These are phyloP conservation scores for Coemansia sp. DNA, from an alignment of 192 early-diverging fungal species.

Conservation along the genomic window DNA sequence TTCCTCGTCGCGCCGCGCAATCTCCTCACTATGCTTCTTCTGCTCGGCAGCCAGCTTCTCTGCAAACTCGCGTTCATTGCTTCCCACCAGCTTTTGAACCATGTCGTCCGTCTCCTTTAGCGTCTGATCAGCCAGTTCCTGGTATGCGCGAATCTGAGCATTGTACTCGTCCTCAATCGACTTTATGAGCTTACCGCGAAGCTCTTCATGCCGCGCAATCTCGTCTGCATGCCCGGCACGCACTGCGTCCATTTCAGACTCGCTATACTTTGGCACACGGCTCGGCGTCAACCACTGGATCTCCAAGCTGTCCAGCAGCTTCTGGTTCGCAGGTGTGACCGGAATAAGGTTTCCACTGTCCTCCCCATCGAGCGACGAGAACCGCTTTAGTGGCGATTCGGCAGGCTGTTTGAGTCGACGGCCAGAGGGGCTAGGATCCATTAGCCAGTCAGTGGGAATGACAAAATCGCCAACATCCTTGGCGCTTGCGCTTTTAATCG, in stretches of 20 bases:
- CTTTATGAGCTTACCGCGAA: conserved; percentile 44
- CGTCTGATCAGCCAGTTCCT: conserved; percentile 33
- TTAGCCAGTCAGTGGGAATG: conserved; percentile 54
- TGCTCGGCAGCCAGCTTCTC: conserved; percentile 25
- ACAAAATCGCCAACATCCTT: conserved; percentile 31
- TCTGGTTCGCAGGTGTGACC: conserved; percentile 49
- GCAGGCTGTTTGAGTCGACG: conserved; percentile 13
- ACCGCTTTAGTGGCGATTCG: conserved; percentile 22
- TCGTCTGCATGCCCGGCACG: conserved; percentile 31
- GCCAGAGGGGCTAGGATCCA: conserved; percentile 29
- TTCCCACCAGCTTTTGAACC: conserved; percentile 30
- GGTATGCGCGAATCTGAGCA: conserved; percentile 38
- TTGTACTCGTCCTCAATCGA: conserved; percentile 45
- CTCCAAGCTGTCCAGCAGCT: conserved; percentile 48
- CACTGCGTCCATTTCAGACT: conserved; percentile 35
- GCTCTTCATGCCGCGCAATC: conserved; percentile 36
- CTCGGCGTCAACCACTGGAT: conserved; percentile 53
- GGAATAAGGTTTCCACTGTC: conserved; percentile 27
- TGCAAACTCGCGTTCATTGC: conserved; percentile 34
- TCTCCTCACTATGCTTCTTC: conserved; percentile 22
- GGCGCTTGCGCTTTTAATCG: neutral
- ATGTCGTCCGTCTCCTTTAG: conserved; percentile 35
- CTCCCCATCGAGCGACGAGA: conserved; percentile 8
- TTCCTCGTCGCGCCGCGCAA: conserved; percentile 36
- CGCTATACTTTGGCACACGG: conserved; percentile 52